These are phyloP conservation scores for Eucalyptus paniculata DNA, from an alignment of 345 rosid species.

Conservation along the genomic window DNA sequence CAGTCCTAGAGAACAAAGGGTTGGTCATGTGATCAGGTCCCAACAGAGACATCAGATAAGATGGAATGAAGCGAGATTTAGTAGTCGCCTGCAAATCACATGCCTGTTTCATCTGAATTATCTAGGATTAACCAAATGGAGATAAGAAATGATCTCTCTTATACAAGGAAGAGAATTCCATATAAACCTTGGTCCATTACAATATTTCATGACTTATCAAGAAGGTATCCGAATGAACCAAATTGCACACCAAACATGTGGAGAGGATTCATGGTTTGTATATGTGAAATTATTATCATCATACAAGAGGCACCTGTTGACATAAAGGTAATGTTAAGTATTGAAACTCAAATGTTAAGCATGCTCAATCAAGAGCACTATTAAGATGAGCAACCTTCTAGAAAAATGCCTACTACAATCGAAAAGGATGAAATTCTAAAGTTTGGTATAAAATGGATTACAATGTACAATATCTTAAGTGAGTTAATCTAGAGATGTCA, in stretches of 20 bases:
- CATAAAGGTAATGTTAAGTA: not conserved
- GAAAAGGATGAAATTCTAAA: too few species aligned
- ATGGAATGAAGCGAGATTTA: not conserved
- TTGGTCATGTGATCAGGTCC: not conserved
- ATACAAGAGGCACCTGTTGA: not conserved
- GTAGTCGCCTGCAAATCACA: not conserved
- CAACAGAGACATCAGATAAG: not conserved
- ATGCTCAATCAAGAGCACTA: not conserved
- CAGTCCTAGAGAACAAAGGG: not conserved
- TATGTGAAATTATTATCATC: not conserved
- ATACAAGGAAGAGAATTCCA: not conserved
- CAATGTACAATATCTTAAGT: not conserved
- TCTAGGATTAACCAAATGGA: not conserved
- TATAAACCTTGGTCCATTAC: too few species aligned
- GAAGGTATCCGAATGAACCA: not conserved
- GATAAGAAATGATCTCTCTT: not conserved
- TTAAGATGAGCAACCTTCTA: not conserved
- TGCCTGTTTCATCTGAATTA: not conserved
- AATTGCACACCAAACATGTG: not conserved
- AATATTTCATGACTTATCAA: not conserved
- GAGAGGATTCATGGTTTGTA: not conserved
- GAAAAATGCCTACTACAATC: not conserved
- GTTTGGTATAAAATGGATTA: not conserved
- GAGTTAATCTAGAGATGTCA: not conserved
- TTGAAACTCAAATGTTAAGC: too few species aligned